A percentile compares a stretch with the other conserved stretches of the same genome.
phyloP scores from a whole-genome alignment of 2,329 filamentous ascomycete species.

The Aspergillus melleus region DNA sequence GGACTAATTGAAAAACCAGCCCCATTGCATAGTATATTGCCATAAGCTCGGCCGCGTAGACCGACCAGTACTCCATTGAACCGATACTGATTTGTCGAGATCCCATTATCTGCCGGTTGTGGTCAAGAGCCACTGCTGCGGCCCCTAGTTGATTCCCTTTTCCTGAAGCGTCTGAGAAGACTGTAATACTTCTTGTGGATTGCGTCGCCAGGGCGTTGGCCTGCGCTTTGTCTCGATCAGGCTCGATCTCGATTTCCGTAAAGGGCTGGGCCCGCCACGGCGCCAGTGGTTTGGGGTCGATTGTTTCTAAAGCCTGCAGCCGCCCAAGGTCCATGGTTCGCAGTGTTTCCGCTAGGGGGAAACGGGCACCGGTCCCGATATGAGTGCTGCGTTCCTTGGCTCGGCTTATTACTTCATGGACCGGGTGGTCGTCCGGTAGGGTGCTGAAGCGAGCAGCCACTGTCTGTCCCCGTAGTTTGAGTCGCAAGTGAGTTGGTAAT shows the following conservation, averaged over 20 bases:
- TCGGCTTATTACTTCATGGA: conserved; percentile 10
- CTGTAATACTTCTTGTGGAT: conserved; percentile 10
- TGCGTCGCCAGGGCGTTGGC: conserved; percentile 14
- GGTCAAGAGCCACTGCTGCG: neutral
- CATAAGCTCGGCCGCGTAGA: conserved; percentile 23
- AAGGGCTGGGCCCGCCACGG: conserved; percentile 23
- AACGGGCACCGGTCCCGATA: conserved; percentile 11
- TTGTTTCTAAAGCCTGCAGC: conserved; percentile 23
- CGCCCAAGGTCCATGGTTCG: conserved; percentile 18
- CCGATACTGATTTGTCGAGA: neutral
- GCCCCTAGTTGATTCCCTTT: conserved; percentile 19
- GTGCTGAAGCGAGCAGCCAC: conserved; percentile 13
- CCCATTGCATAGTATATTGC: conserved; percentile 21
- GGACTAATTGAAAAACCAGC: conserved; percentile 12
- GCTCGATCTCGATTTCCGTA: conserved; percentile 23
- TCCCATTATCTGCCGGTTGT: neutral
- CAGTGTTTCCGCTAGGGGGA: conserved; percentile 21
- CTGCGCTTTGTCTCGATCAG: conserved; percentile 20
- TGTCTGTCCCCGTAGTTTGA: conserved; percentile 8
- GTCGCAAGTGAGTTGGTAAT: conserved; percentile 14
- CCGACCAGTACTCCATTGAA: conserved; percentile 22
- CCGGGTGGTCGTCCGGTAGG: conserved; percentile 15
- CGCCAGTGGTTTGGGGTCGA: conserved; percentile 19
- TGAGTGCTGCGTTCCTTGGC: conserved; percentile 7
- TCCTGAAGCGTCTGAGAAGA: conserved; percentile 22